These are phyloP conservation scores for Rhododendron ferrugineum DNA, from an alignment of 148 eudicot genomes.

Conservation along the genomic window DNA sequence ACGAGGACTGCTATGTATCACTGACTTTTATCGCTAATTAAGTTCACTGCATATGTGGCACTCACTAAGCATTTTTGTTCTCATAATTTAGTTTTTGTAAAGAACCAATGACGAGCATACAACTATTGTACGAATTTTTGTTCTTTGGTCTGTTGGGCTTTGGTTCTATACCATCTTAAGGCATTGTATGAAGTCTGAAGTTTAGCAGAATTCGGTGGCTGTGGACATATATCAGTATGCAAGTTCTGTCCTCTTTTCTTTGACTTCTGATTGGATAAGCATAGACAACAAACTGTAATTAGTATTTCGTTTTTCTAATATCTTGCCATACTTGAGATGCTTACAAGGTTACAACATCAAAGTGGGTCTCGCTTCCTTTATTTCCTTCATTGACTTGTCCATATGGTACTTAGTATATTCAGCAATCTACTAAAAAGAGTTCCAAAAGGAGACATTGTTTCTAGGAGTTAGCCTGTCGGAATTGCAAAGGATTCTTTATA, in stretches of 20 bases:
- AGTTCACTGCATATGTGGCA: background rate
- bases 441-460: constrained; percentile 71
- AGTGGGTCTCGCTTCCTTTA: background rate
- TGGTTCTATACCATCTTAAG: background rate
- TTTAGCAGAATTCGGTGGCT: background rate
- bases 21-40: background rate
- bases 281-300: background rate
- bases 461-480: constrained; percentile 75
- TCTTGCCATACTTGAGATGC: background rate
- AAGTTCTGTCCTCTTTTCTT: background rate
- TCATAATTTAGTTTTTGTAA: too few species aligned
- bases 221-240: background rate
- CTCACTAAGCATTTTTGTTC: background rate
- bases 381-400: constrained; percentile 1
- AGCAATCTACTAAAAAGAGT: constrained; percentile 61
- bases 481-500: constrained; percentile 79
- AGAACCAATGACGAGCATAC: background rate
- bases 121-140: background rate
- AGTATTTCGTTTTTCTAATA: background rate
- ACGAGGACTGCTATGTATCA: background rate
- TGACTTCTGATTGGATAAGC: background rate
- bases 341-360: background rate
- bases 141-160: background rate
- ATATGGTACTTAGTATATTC: constrained; percentile 15
- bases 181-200: too few species aligned